phyloP scores from a whole-genome alignment of 352 stramenopile genomes.

The Globisporangium barbulae region DNA sequence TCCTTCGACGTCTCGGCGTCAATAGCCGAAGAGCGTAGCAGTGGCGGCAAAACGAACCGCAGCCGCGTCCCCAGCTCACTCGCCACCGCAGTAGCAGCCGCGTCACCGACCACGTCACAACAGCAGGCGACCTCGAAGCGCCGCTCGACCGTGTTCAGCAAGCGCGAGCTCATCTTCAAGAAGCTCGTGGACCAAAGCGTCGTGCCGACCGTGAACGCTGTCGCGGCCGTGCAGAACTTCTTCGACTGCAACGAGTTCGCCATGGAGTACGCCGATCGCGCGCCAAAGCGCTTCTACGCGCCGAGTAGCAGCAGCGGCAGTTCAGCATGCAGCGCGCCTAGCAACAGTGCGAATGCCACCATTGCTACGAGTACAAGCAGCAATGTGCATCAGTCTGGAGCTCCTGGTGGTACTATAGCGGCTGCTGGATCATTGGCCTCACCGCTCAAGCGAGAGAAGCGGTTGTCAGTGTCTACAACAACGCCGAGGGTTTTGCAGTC shows the following conservation, averaged over 20 bases:
- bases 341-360: too few species aligned
- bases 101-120: background rate
- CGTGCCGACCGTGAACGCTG: slow-evolving; percentile 10
- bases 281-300: slow-evolving; percentile 20
- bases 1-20: background rate
- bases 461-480: background rate
- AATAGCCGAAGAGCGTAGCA: slow-evolving; percentile 7
- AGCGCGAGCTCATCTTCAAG: slow-evolving; percentile 30
- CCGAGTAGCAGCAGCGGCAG: background rate
- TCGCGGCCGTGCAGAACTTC: slow-evolving; percentile 11
- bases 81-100: background rate
- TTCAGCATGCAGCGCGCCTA: background rate
- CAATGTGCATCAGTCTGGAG: background rate
- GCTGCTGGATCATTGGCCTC: background rate
- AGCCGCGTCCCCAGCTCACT: background rate
- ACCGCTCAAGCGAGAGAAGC: slow-evolving; percentile 2
- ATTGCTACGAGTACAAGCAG: background rate
- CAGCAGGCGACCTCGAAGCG: slow-evolving; percentile 13
- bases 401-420: background rate
- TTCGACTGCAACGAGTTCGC: slow-evolving; percentile 55
- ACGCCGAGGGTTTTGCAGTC: background rate
- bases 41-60: background rate
- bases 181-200: slow-evolving; percentile 42
- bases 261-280: slow-evolving; percentile 56
- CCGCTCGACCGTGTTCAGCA: slow-evolving; percentile 9